Conservation (phyloP, 2,329 filamentous ascomycete genomes). For the Sarocladiaceae sp. region DNA sequence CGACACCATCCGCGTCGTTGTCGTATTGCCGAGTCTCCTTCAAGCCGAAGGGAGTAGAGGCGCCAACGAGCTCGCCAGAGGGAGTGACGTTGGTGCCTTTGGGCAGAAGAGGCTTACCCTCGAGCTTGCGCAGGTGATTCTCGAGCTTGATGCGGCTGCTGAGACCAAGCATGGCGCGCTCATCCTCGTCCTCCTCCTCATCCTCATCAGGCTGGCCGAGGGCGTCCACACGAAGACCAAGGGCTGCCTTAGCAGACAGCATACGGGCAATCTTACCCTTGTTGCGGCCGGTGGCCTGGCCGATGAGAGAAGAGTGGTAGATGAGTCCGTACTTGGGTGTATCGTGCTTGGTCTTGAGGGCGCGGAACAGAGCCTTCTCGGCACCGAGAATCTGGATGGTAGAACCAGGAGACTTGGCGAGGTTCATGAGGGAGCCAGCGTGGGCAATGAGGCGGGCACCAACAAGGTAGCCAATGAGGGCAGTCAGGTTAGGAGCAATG, state of each 20-base stretch:
- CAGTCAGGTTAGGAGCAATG: slow-evolving; percentile 91
- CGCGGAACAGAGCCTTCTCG: slow-evolving; percentile 97
- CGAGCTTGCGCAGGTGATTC: slow-evolving; percentile 67
- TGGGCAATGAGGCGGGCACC: slow-evolving; percentile 93
- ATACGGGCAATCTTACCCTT: slow-evolving; percentile 99
- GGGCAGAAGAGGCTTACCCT: slow-evolving; percentile 82
- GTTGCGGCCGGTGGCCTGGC: slow-evolving; percentile 94
- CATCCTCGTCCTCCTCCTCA: slow-evolving; percentile 67
- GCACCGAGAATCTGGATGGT: slow-evolving; percentile 98
- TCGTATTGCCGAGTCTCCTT: slow-evolving; percentile 96
- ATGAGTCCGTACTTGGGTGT: slow-evolving; percentile 97
- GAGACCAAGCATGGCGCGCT: slow-evolving; percentile 75
- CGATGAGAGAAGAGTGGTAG: slow-evolving; percentile 88
- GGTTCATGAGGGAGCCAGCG: slow-evolving; percentile 85
- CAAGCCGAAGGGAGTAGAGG: slow-evolving; percentile 78
- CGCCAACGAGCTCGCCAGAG: slow-evolving; percentile 56
- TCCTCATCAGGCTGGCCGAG: slow-evolving; percentile 53
- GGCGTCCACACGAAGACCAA: slow-evolving; percentile 90
- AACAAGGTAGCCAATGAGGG: slow-evolving; percentile 86
- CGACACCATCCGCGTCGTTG: slow-evolving; percentile 81
- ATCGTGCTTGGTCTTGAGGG: slow-evolving; percentile 97
- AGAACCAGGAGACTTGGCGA: slow-evolving; percentile 90
- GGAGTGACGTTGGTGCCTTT: slow-evolving; percentile 70
- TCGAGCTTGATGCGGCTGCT: slow-evolving; percentile 67
- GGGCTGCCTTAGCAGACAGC: slow-evolving; percentile 85